Percentiles rank a stretch among this genome's conserved stretches.
Conservation (phyloP, 805 yeast species). For the Spencermartinsiella europaea region DNA sequence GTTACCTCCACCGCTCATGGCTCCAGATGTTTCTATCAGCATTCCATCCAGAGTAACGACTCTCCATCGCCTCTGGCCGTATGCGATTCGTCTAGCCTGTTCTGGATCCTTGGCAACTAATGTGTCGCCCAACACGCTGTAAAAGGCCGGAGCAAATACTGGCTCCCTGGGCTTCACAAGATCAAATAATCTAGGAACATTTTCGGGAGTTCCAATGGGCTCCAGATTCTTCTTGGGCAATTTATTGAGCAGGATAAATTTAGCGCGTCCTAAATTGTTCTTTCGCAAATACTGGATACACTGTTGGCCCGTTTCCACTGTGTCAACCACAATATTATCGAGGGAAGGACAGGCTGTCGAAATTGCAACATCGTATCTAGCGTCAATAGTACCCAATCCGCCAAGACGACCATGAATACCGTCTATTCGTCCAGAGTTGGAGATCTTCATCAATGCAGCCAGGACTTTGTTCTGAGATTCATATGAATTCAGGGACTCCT, state of each 20-base stretch:
- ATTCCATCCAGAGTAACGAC: conserved; percentile 94
- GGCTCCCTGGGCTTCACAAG: conserved; percentile 62
- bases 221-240: conserved; percentile 56
- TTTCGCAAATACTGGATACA: conserved; percentile 80
- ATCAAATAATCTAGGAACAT: conserved; percentile 80
- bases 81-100: conserved; percentile 86
- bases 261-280: conserved; percentile 81
- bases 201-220: conserved; percentile 64
- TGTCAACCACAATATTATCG: conserved; percentile 90
- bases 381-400: conserved; percentile 86
- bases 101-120: conserved; percentile 73
- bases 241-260: conserved; percentile 75
- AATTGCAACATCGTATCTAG: conserved; percentile 83
- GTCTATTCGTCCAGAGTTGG: conserved; percentile 70
- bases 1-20: conserved; percentile 93
- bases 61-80: conserved; percentile 70
- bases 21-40: conserved; percentile 87
- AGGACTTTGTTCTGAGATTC: conserved; percentile 74
- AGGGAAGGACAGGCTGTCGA: conserved; percentile 91
- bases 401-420: conserved; percentile 93
- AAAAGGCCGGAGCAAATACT: conserved; percentile 80
- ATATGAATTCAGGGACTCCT: conserved; percentile 47
- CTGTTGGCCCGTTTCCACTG: conserved; percentile 61
- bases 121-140: conserved; percentile 80
- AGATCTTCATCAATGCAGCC: conserved; percentile 59